Evolutionary conservation across 345 rosid species (phyloP).

Genomic region (Eucalyptus tenuipes): DNA sequence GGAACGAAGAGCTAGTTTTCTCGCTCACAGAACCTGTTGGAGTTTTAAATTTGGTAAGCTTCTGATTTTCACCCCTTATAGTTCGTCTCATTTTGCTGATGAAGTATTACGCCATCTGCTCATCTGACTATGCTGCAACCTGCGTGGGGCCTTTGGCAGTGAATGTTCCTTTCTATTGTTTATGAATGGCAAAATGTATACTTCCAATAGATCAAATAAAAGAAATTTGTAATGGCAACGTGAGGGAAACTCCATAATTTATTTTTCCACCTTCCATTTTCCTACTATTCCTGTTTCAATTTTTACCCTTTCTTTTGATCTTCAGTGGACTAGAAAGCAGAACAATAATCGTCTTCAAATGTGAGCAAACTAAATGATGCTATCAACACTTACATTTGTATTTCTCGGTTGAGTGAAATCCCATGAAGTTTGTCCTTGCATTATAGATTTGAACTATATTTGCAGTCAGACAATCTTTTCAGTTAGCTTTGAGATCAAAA

Average conservation of each 20-base stretch:
- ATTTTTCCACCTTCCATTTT: neutral
- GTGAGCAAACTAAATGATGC: neutral
- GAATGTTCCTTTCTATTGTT: neutral
- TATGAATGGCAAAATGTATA: neutral
- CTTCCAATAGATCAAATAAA: neutral
- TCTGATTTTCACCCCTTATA: neutral
- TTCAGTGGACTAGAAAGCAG: neutral
- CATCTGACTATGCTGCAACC: neutral
- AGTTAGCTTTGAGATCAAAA: neutral
- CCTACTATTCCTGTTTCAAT: neutral
- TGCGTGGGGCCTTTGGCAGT: neutral
- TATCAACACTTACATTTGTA: neutral
- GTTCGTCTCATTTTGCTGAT: neutral
- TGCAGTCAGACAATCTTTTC: neutral
- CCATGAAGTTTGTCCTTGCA: neutral
- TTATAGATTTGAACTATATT: neutral
- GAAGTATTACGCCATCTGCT: neutral
- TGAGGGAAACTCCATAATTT: neutral
- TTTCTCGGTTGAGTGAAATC: neutral
- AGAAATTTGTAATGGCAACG: neutral
- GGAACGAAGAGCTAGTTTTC: slow-evolving; percentile 88
- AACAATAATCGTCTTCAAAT: neutral
- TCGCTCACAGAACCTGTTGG: slow-evolving; percentile 63
- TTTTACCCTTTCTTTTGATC: neutral
- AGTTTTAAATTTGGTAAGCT: slow-evolving; percentile 19